Base-by-base conservation (phyloP, 306 rosid species). In the Neltuma alba region DNA sequence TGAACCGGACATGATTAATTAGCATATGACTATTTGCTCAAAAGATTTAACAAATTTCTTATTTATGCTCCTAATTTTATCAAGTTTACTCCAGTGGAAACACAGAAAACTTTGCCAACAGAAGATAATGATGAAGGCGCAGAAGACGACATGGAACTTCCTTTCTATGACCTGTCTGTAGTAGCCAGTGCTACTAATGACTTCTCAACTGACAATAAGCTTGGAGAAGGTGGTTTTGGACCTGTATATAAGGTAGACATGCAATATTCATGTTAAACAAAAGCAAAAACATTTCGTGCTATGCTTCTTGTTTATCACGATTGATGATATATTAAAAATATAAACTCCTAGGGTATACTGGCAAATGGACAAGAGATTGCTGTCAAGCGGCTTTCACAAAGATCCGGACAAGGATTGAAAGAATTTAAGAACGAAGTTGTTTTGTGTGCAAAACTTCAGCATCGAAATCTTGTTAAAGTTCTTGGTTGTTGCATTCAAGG, bases 201-300 rank as follows among this genome's bases (percentile, higher is more conserved):
- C 75, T 87, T 91, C 57, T 83, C 91, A 40, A 25, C 0, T 14
- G 7, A 58, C 5, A 86, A 82, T 6, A 86, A 87, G 84, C 86
- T 87, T 3, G 92, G 90, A 5, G 78, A 89, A 84, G 91, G 95
- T 28, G 91, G 88, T 27, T 91, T 91, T 33, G 91, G 92, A 20
- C 83, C 89, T 6, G 95, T 91, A 3, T 87, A 82, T 62, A 72
- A 44, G 90, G 92, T 83, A 84, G 83, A 41, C 58, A 34, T 31
- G 0, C 3, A 55, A 45, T 13, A 40, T 45, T 13, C 40, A 4
- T 8, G 5, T 34, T 15, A 14, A 44, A 14, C 12, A 52, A 25
- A 14, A 61, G 9, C 13, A 16, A 16, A 63, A 10, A 10, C 55
- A 11, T 31, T 23, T 0, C 1, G 16, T 12, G 14, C 4, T 50